Conservation (phyloP, 257 asterid genomes). For the Plectranthus barbatus region DNA sequence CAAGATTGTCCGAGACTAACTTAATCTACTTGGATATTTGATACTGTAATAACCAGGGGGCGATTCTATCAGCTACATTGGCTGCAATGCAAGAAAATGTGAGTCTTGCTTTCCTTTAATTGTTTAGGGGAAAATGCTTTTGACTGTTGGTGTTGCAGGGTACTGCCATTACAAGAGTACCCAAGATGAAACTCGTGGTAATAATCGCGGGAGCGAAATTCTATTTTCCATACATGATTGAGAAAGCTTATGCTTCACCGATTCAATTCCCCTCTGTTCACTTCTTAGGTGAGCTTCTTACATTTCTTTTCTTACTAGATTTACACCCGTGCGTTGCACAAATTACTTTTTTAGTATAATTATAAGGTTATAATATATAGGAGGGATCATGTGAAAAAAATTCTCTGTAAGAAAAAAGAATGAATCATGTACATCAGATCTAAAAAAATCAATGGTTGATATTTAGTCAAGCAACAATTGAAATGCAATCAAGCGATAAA, state of each 20-base stretch:
- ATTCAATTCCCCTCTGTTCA: constrained; percentile 67
- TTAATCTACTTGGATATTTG: not conserved
- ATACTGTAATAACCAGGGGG: constrained; percentile 50
- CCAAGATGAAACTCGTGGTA: constrained; percentile 51
- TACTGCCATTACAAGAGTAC: constrained; percentile 56
- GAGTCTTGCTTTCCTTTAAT: not conserved
- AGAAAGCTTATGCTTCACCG: constrained; percentile 59
- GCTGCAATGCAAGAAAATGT: constrained; percentile 83
- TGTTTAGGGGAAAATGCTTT: not conserved
- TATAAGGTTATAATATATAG: too few species aligned
- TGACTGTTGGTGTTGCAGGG: constrained; percentile 36
- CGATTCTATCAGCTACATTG: constrained; percentile 70
- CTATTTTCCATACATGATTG: constrained; percentile 32
- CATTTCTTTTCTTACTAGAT: not conserved
- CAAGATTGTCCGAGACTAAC: not conserved
- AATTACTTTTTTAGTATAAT: too few species aligned
- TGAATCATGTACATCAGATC: too few species aligned
- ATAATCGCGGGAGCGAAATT: constrained; percentile 88
- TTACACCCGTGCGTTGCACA: too few species aligned
- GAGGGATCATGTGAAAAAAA: too few species aligned
- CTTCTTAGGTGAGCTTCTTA: constrained; percentile 48
- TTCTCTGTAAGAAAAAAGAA: too few species aligned
- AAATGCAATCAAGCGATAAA: too few species aligned
- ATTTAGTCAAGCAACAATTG: too few species aligned
- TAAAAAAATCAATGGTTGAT: too few species aligned